phyloP scores from a whole-genome alignment of 371 early-diverging fungal species.

The Actinomortierella wolfii region DNA sequence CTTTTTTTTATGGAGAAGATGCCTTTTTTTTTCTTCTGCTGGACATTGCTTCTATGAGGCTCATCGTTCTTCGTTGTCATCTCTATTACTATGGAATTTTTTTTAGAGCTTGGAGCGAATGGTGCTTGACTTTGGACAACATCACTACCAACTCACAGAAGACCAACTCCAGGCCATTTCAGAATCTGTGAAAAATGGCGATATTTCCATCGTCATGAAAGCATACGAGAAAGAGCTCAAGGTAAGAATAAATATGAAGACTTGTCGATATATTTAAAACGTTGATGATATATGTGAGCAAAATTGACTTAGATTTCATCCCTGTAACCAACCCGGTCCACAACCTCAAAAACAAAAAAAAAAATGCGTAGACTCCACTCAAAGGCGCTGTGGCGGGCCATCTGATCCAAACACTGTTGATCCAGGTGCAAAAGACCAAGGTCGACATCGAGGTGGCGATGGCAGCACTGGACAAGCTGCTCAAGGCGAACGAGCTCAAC shows the following conservation, averaged over 20 bases:
- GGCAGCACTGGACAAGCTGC: conserved; percentile 91
- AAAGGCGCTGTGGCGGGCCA: conserved; percentile 52
- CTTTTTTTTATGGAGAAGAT: background rate
- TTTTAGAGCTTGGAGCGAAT: conserved; percentile 83
- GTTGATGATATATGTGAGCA: too few species aligned
- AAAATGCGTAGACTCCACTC: conserved; percentile 37
- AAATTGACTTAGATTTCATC: too few species aligned
- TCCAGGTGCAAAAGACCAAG: conserved; percentile 90
- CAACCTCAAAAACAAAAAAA: too few species aligned
- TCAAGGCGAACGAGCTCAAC: conserved; percentile 94
- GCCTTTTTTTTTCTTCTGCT: too few species aligned
- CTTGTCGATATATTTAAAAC: too few species aligned
- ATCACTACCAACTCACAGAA: conserved; percentile 53
- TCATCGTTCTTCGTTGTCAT: background rate
- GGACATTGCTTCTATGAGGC: background rate
- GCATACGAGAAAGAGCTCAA: conserved; percentile 82
- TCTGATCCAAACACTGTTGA: conserved; percentile 83
- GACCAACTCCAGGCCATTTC: conserved; percentile 49
- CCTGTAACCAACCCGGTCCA: too few species aligned
- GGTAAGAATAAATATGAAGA: conserved; percentile 46
- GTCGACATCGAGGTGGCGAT: conserved; percentile 93
- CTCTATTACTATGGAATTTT: conserved; percentile 7
- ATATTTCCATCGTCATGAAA: conserved; percentile 77
- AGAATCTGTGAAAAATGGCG: conserved; percentile 69
- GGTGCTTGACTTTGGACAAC: conserved; percentile 82